Percentiles rank a stretch among this genome's conserved stretches.
These are phyloP conservation scores for Coemansia sp. DNA, from an alignment of 371 early-diverging fungal genomes.

Conservation along the genomic window DNA sequence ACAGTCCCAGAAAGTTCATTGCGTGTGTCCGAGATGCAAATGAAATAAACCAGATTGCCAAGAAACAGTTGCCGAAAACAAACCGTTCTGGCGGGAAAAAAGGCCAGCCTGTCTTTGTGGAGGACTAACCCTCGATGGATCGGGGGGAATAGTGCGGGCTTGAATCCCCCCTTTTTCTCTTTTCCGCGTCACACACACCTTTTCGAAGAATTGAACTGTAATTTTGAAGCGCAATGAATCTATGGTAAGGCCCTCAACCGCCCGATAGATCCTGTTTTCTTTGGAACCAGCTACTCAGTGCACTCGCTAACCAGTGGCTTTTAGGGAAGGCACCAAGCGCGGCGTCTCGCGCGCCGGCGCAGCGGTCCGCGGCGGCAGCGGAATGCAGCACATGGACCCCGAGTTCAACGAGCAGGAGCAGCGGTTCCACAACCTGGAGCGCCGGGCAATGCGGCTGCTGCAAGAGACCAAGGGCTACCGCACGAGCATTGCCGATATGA, in stretches of 20 bases:
- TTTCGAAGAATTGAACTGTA: neutral
- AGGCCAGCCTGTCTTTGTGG: neutral
- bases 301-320: neutral
- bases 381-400: conserved; percentile 60
- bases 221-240: neutral
- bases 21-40: neutral
- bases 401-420: conserved; percentile 86
- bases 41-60: neutral
- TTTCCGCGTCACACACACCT: conserved; percentile 5
- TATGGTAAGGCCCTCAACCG: conserved; percentile 3
- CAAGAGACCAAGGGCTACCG: conserved; percentile 94
- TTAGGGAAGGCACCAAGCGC: conserved; percentile 48
- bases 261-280: too few relatives aligned
- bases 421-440: conserved; percentile 78
- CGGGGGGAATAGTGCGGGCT: neutral
- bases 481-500: conserved; percentile 80
- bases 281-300: too few relatives aligned
- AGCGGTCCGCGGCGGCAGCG: conserved; percentile 21
- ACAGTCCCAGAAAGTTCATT: conserved; percentile 49
- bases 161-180: conserved; percentile 3
- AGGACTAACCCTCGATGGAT: neutral
- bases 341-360: conserved; percentile 35
- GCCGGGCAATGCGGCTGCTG: conserved; percentile 80
- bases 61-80: neutral
- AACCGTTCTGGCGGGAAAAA: conserved; percentile 2